These are phyloP conservation scores for Umbilicus rupestris DNA, from an alignment of 164 flowering plant species.

Conservation along the genomic window DNA sequence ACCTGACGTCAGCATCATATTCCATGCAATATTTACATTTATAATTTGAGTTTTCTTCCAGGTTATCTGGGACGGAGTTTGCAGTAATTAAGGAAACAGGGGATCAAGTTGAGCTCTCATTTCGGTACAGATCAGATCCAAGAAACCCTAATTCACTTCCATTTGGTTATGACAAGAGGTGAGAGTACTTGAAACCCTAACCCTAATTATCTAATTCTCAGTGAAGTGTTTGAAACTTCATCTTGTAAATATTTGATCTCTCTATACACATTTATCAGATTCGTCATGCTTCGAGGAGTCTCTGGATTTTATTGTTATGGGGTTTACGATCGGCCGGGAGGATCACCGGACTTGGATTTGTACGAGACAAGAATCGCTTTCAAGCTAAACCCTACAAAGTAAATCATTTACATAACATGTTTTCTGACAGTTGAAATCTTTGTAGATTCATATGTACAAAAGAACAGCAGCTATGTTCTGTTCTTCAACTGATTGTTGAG, in stretches of 20 bases:
- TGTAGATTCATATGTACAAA: too few species aligned
- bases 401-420: constrained; percentile 3
- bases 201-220: not conserved
- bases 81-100: constrained; percentile 21
- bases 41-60: too few species aligned
- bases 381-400: constrained; percentile 37
- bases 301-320: constrained; percentile 45
- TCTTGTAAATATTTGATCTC: not conserved
- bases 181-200: too few species aligned
- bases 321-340: constrained; percentile 30
- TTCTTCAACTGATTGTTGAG: not conserved
- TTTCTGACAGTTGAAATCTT: not conserved
- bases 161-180: constrained; percentile 46
- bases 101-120: constrained; percentile 43
- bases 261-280: constrained; percentile 14
- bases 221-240: not conserved
- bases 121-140: constrained; percentile 27
- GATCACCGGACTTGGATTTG: constrained; percentile 30
- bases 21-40: too few species aligned
- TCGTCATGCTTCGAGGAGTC: constrained; percentile 30
- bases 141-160: constrained; percentile 24
- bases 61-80: constrained; percentile 32
- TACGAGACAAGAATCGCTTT: constrained; percentile 38
- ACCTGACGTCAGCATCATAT: too few species aligned
- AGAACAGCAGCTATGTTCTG: too few species aligned